Percentiles rank a stretch among this genome's conserved stretches.
Evolutionary conservation across 148 eudicot species (phyloP).

Genomic region (Beta vulgaris): DNA sequence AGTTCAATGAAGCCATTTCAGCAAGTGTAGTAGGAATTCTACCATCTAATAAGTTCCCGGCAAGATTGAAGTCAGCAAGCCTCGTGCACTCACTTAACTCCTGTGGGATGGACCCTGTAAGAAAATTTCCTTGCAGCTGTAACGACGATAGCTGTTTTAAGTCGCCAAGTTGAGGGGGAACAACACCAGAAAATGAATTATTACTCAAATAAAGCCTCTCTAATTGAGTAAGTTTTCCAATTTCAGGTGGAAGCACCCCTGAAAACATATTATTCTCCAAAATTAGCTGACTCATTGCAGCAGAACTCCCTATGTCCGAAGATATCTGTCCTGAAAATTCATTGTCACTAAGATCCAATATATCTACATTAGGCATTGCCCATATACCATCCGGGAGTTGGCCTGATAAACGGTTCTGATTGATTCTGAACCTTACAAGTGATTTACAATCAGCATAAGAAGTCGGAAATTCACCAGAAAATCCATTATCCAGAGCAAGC

Average conservation of each 20-base stretch:
- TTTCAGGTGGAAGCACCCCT: constrained; percentile 65
- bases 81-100: constrained; percentile 55
- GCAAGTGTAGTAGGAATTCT: constrained; percentile 56
- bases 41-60: constrained; percentile 55
- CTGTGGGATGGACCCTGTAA: constrained; percentile 64
- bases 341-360: constrained; percentile 77
- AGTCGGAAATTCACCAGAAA: constrained; percentile 71
- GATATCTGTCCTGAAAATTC: constrained; percentile 56
- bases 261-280: constrained; percentile 64
- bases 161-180: constrained; percentile 55
- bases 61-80: constrained; percentile 74
- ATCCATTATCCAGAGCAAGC: constrained; percentile 72
- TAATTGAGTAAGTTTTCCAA: constrained; percentile 50
- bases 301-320: constrained; percentile 44
- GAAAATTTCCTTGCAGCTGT: constrained; percentile 55
- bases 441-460: constrained; percentile 64
- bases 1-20: constrained; percentile 56
- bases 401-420: constrained; percentile 62
- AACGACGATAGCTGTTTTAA: constrained; percentile 63
- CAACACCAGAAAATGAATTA: constrained; percentile 69
- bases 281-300: constrained; percentile 46
- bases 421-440: constrained; percentile 66
- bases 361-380: constrained; percentile 56
- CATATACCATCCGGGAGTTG: constrained; percentile 63
- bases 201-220: constrained; percentile 58